A percentile compares a stretch with the other conserved stretches of the same genome.
Conservation (phyloP, 2,329 filamentous ascomycete genomes). For the Ophiostoma pallidulum region DNA sequence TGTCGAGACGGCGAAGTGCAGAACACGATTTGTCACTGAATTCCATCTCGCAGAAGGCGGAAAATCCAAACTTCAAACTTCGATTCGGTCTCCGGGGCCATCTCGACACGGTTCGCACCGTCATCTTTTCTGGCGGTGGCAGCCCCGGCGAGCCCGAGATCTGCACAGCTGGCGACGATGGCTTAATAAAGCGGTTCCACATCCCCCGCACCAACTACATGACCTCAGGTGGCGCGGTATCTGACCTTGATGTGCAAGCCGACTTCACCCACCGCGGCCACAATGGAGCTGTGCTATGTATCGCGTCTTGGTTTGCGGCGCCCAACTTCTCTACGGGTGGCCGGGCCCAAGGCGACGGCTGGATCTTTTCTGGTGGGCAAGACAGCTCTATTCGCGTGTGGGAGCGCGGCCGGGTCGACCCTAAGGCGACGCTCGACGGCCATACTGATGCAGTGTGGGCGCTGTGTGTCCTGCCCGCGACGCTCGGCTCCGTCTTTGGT, state of each 20-base stretch:
- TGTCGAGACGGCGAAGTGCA: slow-evolving; percentile 59
- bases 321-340: slow-evolving; percentile 86
- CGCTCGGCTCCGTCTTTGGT: slow-evolving; percentile 71
- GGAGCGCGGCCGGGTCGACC: slow-evolving; percentile 89
- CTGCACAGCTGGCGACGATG: slow-evolving; percentile 91
- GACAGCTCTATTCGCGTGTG: slow-evolving; percentile 89
- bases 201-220: slow-evolving; percentile 64
- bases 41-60: slow-evolving; percentile 45
- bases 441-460: slow-evolving; percentile 96
- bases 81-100: slow-evolving; percentile 87
- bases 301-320: slow-evolving; percentile 79
- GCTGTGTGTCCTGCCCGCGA: slow-evolving; percentile 81
- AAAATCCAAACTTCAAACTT: slow-evolving; percentile 78
- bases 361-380: slow-evolving; percentile 97
- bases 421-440: slow-evolving; percentile 87
- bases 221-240: slow-evolving; percentile 32
- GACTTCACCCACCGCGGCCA: slow-evolving; percentile 96
- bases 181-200: slow-evolving; percentile 92
- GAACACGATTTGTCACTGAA: slow-evolving; percentile 55
- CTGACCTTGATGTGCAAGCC: slow-evolving; percentile 81
- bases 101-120: slow-evolving; percentile 83
- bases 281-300: slow-evolving; percentile 74
- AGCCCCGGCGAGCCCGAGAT: slow-evolving; percentile 94
- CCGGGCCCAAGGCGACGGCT: slow-evolving; percentile 81
- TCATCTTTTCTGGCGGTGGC: slow-evolving; percentile 94